A percentile compares a stretch with the other conserved stretches of the same genome.
phyloP scores from a whole-genome alignment of 805 yeast genomes.

The Zygosaccharomyces bailii region DNA sequence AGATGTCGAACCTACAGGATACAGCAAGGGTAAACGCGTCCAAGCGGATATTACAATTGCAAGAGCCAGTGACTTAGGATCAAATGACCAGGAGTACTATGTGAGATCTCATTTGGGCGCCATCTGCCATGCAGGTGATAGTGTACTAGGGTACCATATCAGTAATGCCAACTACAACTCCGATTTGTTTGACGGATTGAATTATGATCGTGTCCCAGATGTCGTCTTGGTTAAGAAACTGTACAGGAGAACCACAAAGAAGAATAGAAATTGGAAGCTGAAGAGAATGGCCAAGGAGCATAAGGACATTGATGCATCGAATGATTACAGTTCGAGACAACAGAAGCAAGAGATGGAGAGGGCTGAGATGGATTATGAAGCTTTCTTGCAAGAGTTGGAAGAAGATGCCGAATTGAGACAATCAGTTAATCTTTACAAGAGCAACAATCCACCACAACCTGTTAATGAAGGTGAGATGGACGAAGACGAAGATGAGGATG shows the following conservation, averaged over 20 bases:
- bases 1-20: constrained; percentile 91
- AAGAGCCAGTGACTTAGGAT: constrained; percentile 84
- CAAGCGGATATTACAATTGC: constrained; percentile 90
- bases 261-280: constrained; percentile 81
- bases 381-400: constrained; percentile 94
- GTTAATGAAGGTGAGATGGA: constrained; percentile 40
- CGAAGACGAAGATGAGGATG: constrained; percentile 69
- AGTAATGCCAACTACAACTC: constrained; percentile 85
- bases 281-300: constrained; percentile 98
- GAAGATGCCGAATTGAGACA: constrained; percentile 94
- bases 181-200: constrained; percentile 71
- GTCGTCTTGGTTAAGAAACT: constrained; percentile 85
- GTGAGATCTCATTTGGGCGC: constrained; percentile 92
- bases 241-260: constrained; percentile 75
- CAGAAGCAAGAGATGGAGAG: constrained; percentile 86
- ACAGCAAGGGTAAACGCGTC: constrained; percentile 68
- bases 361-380: constrained; percentile 92
- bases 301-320: constrained; percentile 76
- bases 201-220: constrained; percentile 68
- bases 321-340: constrained; percentile 56
- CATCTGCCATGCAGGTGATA: constrained; percentile 93
- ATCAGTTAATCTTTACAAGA: constrained; percentile 83
- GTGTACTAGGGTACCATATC: constrained; percentile 86
- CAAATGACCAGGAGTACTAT: constrained; percentile 76
- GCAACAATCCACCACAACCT: constrained; percentile 33